phyloP scores from a whole-genome alignment of 495 filamentous ascomycete species.

The Penicillium taxi region DNA sequence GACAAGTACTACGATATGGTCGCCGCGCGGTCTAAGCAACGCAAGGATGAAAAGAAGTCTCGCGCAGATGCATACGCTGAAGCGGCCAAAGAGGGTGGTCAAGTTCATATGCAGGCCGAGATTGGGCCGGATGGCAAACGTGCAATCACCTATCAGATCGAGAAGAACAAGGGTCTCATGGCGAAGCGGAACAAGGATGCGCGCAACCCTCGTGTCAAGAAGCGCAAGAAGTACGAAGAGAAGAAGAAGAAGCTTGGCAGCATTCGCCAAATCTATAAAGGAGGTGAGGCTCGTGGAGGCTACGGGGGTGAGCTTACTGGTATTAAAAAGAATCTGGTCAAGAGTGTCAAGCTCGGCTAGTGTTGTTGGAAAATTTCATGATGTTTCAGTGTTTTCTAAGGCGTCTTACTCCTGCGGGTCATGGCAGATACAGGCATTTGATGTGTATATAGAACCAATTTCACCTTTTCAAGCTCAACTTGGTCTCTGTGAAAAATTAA shows the following conservation, averaged over 20 bases:
- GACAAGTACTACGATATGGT: conserved; percentile 89
- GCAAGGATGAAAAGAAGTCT: conserved; percentile 69
- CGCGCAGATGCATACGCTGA: conserved; percentile 43
- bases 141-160: conserved; percentile 80
- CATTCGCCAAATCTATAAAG: conserved; percentile 75
- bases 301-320: conserved; percentile 91
- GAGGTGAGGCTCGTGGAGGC: conserved; percentile 76
- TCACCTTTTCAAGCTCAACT: conserved; percentile 4
- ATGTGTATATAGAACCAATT: conserved; percentile 19
- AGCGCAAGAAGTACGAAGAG: conserved; percentile 84
- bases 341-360: conserved; percentile 75
- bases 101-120: conserved; percentile 49
- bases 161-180: conserved; percentile 94
- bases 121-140: conserved; percentile 73
- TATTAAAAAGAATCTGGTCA: conserved; percentile 88
- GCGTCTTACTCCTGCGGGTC: conserved; percentile 27
- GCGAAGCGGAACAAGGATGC: conserved; percentile 85
- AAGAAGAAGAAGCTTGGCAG: conserved; percentile 92
- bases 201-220: conserved; percentile 94
- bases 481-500: background rate
- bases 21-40: conserved; percentile 53
- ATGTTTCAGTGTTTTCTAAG: conserved; percentile 17
- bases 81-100: conserved; percentile 48
- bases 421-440: conserved; percentile 23
- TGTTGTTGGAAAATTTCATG: conserved; percentile 9